These are phyloP conservation scores for Hsuehochloa calcarea DNA, from an alignment of 176 grass and related monocot genomes.

Conservation along the genomic window DNA sequence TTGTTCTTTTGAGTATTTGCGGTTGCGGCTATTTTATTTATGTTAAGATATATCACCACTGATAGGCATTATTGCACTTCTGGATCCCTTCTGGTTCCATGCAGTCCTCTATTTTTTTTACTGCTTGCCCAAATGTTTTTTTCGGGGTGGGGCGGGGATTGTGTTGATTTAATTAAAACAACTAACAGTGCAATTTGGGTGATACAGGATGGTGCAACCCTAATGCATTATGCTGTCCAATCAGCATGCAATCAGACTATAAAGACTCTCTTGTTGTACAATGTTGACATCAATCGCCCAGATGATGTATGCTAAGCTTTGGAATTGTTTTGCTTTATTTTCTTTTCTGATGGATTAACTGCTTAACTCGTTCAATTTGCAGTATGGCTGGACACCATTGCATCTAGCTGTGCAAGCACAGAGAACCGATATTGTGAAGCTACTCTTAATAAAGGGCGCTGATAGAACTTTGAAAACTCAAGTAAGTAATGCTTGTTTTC, in stretches of 20 bases:
- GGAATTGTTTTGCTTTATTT: background rate
- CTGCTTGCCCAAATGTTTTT: background rate
- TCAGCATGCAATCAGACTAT: constrained; percentile 77
- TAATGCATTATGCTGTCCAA: constrained; percentile 91
- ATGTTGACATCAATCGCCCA: constrained; percentile 80
- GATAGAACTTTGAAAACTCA: constrained; percentile 74
- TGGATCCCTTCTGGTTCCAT: background rate
- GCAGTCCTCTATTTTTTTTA: background rate
- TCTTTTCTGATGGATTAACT: constrained; percentile 33
- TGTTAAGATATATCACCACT: background rate
- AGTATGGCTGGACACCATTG: constrained; percentile 97
- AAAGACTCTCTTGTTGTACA: constrained; percentile 86
- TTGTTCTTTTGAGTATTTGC: background rate
- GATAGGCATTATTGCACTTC: background rate
- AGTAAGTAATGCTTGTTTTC: constrained; percentile 50
- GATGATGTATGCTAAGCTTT: constrained; percentile 64
- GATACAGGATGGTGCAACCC: constrained; percentile 83
- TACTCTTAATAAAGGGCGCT: constrained; percentile 90
- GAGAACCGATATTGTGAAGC: constrained; percentile 87
- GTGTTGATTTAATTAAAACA: constrained; percentile 5
- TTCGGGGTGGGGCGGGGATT: background rate
- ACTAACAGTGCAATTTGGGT: constrained; percentile 1
- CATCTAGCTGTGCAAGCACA: constrained; percentile 92
- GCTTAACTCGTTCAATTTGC: constrained; percentile 11
- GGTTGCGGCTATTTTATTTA: background rate